Evolutionary conservation across 2,329 filamentous ascomycete genomes (phyloP), one percentile per base, ranked within the genome.

Genomic region (Neonectria coccinea): DNA sequence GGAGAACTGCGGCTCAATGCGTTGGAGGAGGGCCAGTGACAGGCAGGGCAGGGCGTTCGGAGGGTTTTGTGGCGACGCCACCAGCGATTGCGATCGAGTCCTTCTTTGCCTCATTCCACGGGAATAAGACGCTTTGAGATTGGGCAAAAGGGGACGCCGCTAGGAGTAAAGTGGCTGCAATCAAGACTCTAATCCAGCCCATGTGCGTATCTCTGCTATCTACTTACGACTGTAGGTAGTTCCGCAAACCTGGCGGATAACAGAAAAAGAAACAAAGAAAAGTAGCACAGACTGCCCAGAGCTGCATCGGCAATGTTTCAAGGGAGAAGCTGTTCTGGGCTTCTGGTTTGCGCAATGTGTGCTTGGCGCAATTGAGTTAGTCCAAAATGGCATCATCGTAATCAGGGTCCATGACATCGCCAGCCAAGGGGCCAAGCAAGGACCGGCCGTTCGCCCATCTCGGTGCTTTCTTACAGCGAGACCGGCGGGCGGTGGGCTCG

Each of bases 1-100:
- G 39, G n/a, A 42, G 39, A 59, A 61, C 52, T 63, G 66, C 67
- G 66, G 68, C 66, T 72, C 62, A 64, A 52, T 50, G 50, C 41
- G 25, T 36, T 25, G 48, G 50, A 50, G 48, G 25, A 36, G 29
- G 39, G 39, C 14, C 14, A 6, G 25, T 25, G 25, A 25, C 25
- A 25, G 25, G 36, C 36, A n/a, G 14, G 16, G 14, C 36, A 39
- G 14, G 36, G 36, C 14, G 33, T n/a, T 48, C 12, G 31, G 11
- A 62, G 18, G 44, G 25, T n/a, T 53, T 58, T 64, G 59, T 66
- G 56, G 59, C 63, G 59, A 56, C 56, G 66, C 64, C 66, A 67
- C 55, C 56, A 33, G 20, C 53, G 33, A 62, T 54, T 54, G 36
- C 33, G 36, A 45, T 59, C 47, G 47, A 59, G 25, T 25, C 51